Conservation (phyloP, 108 stramenopile genomes). For the Nitzschia palea region DNA sequence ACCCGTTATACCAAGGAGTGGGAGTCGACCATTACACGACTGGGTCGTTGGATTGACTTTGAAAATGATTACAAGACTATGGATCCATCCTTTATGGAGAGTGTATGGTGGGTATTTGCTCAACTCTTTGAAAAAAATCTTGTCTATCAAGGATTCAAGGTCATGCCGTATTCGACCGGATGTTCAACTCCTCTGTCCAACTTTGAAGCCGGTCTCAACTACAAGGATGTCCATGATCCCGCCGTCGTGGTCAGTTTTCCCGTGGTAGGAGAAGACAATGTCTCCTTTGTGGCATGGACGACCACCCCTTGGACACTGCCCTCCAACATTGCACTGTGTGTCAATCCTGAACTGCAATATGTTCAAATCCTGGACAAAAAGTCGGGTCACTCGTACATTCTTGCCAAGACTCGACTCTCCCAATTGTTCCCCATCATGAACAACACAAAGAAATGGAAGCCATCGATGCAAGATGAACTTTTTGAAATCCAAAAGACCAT, state of each 20-base stretch:
- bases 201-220: constrained; percentile 99
- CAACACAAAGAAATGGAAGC: constrained; percentile 96
- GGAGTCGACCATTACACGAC: constrained; percentile 91
- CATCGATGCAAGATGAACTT: constrained; percentile 79
- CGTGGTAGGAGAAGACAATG: constrained; percentile 68
- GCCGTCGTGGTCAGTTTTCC: constrained; percentile 98
- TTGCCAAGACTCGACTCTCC: constrained; percentile 83
- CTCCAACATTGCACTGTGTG: constrained; percentile 95
- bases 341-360: constrained; percentile 92
- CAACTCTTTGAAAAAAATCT: constrained; percentile 93
- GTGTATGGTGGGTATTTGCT: constrained; percentile 99
- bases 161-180: constrained; percentile 98
- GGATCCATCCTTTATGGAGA: constrained; percentile 98
- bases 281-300: constrained; percentile 93
- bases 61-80: constrained; percentile 99
- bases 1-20: constrained; percentile 97
- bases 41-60: constrained; percentile 99
- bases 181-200: constrained; percentile 97
- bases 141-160: constrained; percentile 99
- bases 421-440: constrained; percentile 95
- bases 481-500: constrained; percentile 77
- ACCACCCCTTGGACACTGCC: constrained; percentile 99
- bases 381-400: constrained; percentile 75
- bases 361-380: constrained; percentile 92
- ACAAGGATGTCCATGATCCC: constrained; percentile 98